Conservation (phyloP, 225 moss, liverwort and hornwort genomes). For the Neckera pumila region DNA sequence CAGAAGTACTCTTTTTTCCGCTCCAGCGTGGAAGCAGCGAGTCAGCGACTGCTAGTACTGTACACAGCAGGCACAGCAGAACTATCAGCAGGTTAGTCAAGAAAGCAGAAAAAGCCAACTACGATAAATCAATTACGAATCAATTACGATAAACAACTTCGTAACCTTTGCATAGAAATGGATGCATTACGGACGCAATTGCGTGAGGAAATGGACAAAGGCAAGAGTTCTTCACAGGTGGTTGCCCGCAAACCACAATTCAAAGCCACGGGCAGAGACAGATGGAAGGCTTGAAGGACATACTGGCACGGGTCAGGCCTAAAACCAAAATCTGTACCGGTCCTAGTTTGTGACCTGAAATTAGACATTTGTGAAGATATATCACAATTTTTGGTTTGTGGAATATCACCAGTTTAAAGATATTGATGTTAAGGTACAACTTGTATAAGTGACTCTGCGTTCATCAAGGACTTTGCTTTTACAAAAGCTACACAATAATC, state of each 20-base stretch:
- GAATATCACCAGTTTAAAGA: not conserved
- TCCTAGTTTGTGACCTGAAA: not conserved
- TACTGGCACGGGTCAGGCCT: not conserved
- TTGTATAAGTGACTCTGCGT: conserved; percentile 36
- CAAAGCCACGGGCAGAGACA: too few relatives aligned
- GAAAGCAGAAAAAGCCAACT: not conserved
- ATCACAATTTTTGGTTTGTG: not conserved
- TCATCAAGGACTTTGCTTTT: not conserved
- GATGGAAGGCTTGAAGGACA: not conserved
- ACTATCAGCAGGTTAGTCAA: not conserved
- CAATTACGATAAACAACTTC: not conserved
- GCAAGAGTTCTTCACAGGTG: not conserved
- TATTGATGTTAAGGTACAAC: too few relatives aligned
- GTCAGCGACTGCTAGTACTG: too few relatives aligned
- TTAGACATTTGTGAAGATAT: not conserved
- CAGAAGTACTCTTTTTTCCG: too few relatives aligned
- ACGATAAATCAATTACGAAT: too few relatives aligned
- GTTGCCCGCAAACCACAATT: not conserved
- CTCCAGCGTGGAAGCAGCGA: too few relatives aligned
- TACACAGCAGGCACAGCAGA: not conserved
- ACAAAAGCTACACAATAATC: not conserved
- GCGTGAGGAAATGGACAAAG: not conserved
- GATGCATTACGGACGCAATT: not conserved
- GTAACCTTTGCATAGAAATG: not conserved
- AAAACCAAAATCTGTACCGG: not conserved